phyloP scores from a whole-genome alignment of 345 rosid genomes.

The Acer saccharum region DNA sequence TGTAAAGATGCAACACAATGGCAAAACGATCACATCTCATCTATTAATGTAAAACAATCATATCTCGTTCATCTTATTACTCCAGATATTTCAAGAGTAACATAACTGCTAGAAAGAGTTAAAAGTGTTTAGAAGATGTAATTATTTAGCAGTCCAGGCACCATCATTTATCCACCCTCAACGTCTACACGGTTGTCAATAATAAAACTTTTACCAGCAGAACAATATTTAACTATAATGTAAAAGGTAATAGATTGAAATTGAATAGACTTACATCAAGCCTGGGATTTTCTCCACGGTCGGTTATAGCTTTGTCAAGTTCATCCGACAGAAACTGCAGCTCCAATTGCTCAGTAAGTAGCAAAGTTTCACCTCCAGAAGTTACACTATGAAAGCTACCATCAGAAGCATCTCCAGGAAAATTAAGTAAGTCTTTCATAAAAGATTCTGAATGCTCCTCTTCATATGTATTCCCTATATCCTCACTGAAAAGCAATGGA shows the following conservation, averaged over 20 bases:
- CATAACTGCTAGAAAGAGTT: neutral
- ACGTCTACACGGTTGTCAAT: neutral
- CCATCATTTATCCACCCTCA: neutral
- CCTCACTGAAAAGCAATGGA: conserved; percentile 52
- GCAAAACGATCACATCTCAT: neutral
- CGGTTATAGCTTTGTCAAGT: conserved; percentile 76
- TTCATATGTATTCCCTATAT: conserved; percentile 42
- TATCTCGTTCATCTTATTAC: neutral
- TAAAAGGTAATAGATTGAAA: neutral
- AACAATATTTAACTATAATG: neutral
- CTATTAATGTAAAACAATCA: neutral
- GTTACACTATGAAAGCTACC: conserved; percentile 50
- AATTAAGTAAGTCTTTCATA: conserved; percentile 56
- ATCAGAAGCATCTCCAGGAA: conserved; percentile 57
- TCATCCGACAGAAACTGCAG: conserved; percentile 82
- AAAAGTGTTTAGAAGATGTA: neutral
- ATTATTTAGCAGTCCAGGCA: neutral
- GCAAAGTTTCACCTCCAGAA: conserved; percentile 43
- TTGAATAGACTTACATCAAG: conserved; percentile 62
- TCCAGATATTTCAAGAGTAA: neutral
- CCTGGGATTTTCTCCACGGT: conserved; percentile 77
- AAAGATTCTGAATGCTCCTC: conserved; percentile 48
- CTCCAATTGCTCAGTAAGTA: conserved; percentile 67
- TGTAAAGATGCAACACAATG: neutral
- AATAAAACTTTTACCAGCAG: neutral